These are phyloP conservation scores for Nicotiana sylvestris DNA, from an alignment of 257 asterid genomes.

Conservation along the genomic window DNA sequence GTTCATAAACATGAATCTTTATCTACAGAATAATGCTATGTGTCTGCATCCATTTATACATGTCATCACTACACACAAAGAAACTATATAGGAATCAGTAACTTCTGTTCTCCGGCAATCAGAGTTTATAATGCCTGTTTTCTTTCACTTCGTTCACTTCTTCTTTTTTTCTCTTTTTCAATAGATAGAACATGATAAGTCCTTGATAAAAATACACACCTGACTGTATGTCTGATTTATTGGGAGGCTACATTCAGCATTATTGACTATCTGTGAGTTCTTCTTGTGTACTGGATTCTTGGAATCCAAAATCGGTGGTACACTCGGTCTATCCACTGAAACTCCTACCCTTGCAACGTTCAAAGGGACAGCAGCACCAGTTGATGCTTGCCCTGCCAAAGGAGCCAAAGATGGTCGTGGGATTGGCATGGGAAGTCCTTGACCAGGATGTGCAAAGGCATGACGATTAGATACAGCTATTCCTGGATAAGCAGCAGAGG, in stretches of 20 bases:
- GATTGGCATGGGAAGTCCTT: conserved; percentile 43
- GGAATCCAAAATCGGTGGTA: conserved; percentile 30
- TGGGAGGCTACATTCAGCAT: conserved; percentile 38
- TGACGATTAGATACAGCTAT: conserved; percentile 44
- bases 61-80: neutral
- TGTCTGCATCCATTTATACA: neutral
- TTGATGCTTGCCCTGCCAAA: conserved; percentile 31
- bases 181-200: neutral
- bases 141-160: neutral
- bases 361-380: conserved; percentile 30
- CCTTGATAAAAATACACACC: conserved; percentile 39
- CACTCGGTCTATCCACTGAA: conserved; percentile 28
- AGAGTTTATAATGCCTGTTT: neutral
- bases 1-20: neutral
- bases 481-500: conserved; percentile 45
- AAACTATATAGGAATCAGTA: neutral
- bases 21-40: neutral
- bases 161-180: neutral
- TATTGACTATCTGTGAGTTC: conserved; percentile 25
- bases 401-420: conserved; percentile 47
- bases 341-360: conserved; percentile 25
- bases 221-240: conserved; percentile 31
- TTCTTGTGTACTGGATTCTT: conserved; percentile 22
- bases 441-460: conserved; percentile 50
- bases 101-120: neutral